Percentiles rank a stretch among this genome's conserved stretches.
These are phyloP conservation scores for Colletotrichum sp. DNA, from an alignment of 2,329 filamentous ascomycete genomes.

Conservation along the genomic window DNA sequence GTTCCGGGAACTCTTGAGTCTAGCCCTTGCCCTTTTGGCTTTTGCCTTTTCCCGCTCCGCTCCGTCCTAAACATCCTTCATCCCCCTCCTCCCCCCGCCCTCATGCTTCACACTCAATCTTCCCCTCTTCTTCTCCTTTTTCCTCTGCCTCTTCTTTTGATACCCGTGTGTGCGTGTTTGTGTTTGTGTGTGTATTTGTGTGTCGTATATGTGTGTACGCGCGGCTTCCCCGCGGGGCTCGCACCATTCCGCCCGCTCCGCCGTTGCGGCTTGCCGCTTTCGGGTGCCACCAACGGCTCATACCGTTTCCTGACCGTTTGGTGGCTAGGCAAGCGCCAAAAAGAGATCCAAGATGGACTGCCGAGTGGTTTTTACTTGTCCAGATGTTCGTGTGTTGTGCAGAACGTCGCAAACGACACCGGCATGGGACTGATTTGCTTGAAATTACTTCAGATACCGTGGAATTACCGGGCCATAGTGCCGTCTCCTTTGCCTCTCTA, in stretches of 20 bases:
- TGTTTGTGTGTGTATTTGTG: background rate
- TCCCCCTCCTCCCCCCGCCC: background rate
- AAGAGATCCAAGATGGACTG: background rate
- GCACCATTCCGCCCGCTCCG: background rate
- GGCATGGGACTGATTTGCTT: background rate
- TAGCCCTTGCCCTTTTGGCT: background rate
- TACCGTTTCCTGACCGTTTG: background rate
- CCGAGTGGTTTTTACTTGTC: background rate
- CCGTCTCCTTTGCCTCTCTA: background rate
- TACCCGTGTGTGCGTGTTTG: background rate
- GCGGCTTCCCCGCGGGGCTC: background rate
- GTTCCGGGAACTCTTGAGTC: background rate
- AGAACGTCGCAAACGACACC: background rate
- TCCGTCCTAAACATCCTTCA: background rate
- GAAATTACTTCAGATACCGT: background rate
- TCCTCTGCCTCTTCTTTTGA: background rate
- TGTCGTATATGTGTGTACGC: background rate
- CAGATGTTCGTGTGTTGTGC: background rate
- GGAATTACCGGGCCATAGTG: background rate
- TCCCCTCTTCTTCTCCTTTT: background rate
- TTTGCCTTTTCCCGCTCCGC: background rate
- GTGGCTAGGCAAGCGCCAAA: constrained; percentile 3
- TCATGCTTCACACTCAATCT: background rate
- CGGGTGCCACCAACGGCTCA: background rate
- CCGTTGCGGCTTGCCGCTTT: constrained; percentile 8